Evolutionary conservation across 768 basidiomycete genomes (phyloP).

Genomic region (Lactarius vividus): DNA sequence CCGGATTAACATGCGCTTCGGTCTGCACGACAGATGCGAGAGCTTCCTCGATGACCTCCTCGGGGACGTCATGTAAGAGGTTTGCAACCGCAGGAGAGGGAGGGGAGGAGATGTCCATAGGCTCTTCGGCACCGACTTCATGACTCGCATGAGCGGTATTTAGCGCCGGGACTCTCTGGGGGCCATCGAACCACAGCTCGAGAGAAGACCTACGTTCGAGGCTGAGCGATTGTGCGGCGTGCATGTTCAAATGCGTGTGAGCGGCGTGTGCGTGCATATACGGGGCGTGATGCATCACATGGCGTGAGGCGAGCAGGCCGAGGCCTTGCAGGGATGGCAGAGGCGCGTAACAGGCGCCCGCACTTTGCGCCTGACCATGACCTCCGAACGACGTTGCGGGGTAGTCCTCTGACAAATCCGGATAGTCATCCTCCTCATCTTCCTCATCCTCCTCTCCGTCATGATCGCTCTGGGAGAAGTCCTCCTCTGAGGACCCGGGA

Average conservation of each 20-base stretch:
- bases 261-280: conserved; percentile 20
- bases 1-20: conserved; percentile 10
- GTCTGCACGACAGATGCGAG: conserved; percentile 8
- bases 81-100: conserved; percentile 7
- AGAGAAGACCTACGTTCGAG: conserved; percentile 20
- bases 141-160: not conserved
- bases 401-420: conserved; percentile 35
- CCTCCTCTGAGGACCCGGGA: conserved; percentile 36
- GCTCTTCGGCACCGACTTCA: conserved; percentile 7
- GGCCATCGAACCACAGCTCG: conserved; percentile 21
- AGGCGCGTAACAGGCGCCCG: conserved; percentile 18
- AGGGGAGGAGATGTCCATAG: conserved; percentile 21
- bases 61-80: conserved; percentile 10
- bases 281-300: conserved; percentile 23
- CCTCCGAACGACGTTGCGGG: conserved; percentile 11
- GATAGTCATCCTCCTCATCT: conserved; percentile 58
- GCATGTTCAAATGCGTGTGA: conserved; percentile 18
- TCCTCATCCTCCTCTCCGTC: conserved; percentile 17
- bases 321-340: conserved; percentile 27
- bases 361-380: conserved; percentile 12
- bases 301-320: conserved; percentile 27
- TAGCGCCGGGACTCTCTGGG: conserved; percentile 3
- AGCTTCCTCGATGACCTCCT: conserved; percentile 13
- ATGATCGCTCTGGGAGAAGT: conserved; percentile 25
- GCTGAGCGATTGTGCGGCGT: conserved; percentile 7